phyloP scores from a whole-genome alignment of 192 early-diverging fungal genomes.

The Diversispora eburnea region DNA sequence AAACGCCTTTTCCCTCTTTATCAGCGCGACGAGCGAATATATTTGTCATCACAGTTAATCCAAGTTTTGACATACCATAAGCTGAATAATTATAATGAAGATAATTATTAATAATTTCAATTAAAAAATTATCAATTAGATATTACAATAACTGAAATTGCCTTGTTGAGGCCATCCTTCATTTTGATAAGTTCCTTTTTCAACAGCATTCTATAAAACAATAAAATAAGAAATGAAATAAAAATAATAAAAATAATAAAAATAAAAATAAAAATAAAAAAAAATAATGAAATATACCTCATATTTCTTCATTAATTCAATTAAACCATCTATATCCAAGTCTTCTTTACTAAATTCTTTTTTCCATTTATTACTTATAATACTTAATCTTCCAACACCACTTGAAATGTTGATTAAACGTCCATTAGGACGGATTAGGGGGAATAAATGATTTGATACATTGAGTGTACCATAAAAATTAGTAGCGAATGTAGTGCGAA shows the following conservation, averaged over 20 bases:
- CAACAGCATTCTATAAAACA: conserved; percentile 12
- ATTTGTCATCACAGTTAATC: not conserved
- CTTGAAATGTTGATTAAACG: conserved; percentile 22
- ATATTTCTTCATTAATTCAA: conserved; percentile 13
- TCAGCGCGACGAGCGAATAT: conserved; percentile 18
- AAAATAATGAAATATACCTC: conserved; percentile 9
- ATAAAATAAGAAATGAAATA: not conserved
- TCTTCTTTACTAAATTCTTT: conserved; percentile 1
- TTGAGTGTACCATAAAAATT: conserved; percentile 29
- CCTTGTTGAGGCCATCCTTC: conserved; percentile 25
- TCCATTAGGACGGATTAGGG: conserved; percentile 6
- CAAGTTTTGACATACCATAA: conserved; percentile 15
- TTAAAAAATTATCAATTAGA: not conserved
- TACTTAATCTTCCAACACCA: not conserved
- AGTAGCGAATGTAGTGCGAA: conserved; percentile 15
- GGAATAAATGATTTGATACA: conserved; percentile 5
- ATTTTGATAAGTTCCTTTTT: not conserved
- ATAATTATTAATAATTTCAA: not conserved
- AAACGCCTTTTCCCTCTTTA: conserved; percentile 21
- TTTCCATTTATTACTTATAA: not conserved
- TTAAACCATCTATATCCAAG: conserved; percentile 17
- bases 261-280: not conserved
- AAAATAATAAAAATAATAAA: not conserved
- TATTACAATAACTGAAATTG: not conserved
- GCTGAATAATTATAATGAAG: conserved; percentile 6